Evolutionary conservation across 2,329 filamentous ascomycete genomes (phyloP), one percentile per base, ranked within the genome.

Genomic region (Chrysoporthe puriensis): DNA sequence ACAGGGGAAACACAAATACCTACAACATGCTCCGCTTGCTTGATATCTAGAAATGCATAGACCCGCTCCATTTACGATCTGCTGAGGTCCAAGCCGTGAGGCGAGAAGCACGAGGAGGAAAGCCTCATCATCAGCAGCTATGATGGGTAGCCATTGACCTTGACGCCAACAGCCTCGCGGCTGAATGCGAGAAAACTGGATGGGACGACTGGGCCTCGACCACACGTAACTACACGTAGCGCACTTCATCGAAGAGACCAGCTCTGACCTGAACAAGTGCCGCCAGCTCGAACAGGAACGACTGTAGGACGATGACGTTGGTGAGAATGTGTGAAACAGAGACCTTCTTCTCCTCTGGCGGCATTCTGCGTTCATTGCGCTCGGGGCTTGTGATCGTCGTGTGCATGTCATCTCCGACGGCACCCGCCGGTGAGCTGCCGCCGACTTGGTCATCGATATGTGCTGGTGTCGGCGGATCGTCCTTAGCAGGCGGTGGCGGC

Each of bases 241-340:
- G 86, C 36, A 93, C 89, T 77, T 95, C 92, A 64, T 90, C 90
- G 78, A 95, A 94, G 60, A 94, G 77, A 14, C 89, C 89, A 34
- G 90, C 91, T 65, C 92, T 84, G 46, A 91, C 89, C 76, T 95
- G 91, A 68, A 94, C 83, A 73, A 94, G 78, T 36, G 91, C 90
- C 1, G 91, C 89, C 66, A 95, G 78, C 77, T 96, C 92, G 62
- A 95, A 83, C 62, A 95, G 79, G 75, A 96, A 96, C 46, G 91
- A 91, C 76, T 96, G 92, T 67, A 94, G 82, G 62, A 95, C 86
- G 67, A 95, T 87, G 52, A 91, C 87, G 76, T 95, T 96, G 6
- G 92, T 95, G 70, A 96, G 80, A 13, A 95, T 82, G 76, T 95
- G 92, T 52, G 90, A 93, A 4, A 96, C 86, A 8, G 90, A 92